phyloP scores from a whole-genome alignment of 179 eudicot genomes.

The Sideroxylon spinosum region DNA sequence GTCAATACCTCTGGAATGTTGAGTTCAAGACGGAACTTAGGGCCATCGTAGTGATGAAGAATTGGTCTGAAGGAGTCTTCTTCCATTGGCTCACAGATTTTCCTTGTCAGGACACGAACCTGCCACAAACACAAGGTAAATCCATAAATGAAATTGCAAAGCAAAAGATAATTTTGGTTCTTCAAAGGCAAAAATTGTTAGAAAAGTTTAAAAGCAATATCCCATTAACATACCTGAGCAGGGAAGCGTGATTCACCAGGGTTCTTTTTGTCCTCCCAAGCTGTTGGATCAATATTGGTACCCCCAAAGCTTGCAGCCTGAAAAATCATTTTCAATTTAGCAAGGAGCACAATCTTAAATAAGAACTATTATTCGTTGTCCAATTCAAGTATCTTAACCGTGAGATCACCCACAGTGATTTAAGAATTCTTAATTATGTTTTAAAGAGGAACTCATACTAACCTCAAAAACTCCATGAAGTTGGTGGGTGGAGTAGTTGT shows the following conservation, averaged over 20 bases:
- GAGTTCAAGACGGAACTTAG: conserved; percentile 92
- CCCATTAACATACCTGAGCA: conserved; percentile 62
- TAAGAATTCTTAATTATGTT: background rate
- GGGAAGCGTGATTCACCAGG: conserved; percentile 94
- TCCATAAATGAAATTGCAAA: conserved; percentile 12
- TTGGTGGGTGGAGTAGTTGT: conserved; percentile 98
- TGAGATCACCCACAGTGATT: conserved; percentile 1
- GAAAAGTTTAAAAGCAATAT: background rate
- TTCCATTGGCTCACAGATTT: conserved; percentile 75
- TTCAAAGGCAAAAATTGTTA: background rate
- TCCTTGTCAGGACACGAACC: conserved; percentile 70
- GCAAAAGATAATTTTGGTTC: background rate
- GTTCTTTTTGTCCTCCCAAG: conserved; percentile 99
- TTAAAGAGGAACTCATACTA: conserved; percentile 16
- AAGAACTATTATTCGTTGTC: background rate
- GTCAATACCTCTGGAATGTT: conserved; percentile 80
- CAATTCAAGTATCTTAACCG: background rate
- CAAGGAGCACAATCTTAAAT: background rate
- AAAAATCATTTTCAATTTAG: conserved; percentile 9
- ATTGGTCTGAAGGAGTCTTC: conserved; percentile 96
- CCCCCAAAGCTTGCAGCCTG: conserved; percentile 98
- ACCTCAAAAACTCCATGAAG: conserved; percentile 98
- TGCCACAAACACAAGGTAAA: conserved; percentile 12
- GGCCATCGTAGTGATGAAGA: conserved; percentile 96
- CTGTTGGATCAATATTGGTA: conserved; percentile 86